Conservation (phyloP, 768 basidiomycete species). For the Mycena crocata region DNA sequence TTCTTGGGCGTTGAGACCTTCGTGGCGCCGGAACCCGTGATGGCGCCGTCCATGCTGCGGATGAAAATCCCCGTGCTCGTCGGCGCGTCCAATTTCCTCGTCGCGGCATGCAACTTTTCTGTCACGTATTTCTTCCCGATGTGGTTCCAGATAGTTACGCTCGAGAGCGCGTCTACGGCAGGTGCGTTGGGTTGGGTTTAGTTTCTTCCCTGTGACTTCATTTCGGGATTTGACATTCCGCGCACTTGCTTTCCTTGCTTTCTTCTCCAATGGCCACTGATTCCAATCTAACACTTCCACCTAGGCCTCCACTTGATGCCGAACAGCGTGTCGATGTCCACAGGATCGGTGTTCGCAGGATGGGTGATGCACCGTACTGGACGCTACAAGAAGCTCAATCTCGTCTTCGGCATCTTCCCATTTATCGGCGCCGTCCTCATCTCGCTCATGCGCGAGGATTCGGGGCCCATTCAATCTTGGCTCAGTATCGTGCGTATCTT, state of each 20-base stretch:
- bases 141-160: constrained; percentile 85
- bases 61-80: constrained; percentile 80
- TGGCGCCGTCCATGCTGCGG: constrained; percentile 73
- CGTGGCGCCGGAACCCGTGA: constrained; percentile 76
- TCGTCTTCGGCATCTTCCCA: constrained; percentile 72
- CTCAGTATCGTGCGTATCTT: constrained; percentile 51
- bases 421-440: constrained; percentile 62
- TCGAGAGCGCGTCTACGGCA: constrained; percentile 75
- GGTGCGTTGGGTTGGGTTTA: constrained; percentile 53
- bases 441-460: constrained; percentile 57
- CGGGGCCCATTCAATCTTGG: constrained; percentile 57
- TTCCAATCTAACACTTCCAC: too few relatives aligned
- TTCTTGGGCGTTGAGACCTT: constrained; percentile 75
- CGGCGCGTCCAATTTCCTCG: constrained; percentile 78
- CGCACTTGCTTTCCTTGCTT: too few relatives aligned
- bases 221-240: too few relatives aligned
- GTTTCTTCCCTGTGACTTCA: neutral
- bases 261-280: too few relatives aligned
- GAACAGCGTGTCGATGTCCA: constrained; percentile 65
- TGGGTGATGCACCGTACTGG: constrained; percentile 76
- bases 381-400: constrained; percentile 68
- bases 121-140: constrained; percentile 86
- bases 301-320: constrained; percentile 68
- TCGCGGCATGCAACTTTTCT: constrained; percentile 79
- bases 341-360: constrained; percentile 75